phyloP scores from a whole-genome alignment of 2,329 filamentous ascomycete species.

The Tolypocladium tropicale region DNA sequence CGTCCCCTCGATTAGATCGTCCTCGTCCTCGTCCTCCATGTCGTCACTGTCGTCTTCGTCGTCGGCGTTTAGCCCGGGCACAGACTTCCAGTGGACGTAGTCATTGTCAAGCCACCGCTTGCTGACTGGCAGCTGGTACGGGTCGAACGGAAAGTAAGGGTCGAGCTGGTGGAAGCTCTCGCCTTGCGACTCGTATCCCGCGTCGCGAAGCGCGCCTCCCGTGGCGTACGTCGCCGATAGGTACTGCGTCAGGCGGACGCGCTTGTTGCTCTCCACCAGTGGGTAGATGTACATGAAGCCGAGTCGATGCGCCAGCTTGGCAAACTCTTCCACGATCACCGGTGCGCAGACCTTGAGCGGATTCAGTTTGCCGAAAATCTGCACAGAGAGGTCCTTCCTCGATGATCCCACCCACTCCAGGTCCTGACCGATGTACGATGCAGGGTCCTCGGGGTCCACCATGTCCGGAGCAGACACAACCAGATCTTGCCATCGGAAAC shows the following conservation, averaged over 20 bases:
- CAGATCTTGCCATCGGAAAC: conserved; percentile 93
- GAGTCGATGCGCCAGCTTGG: conserved; percentile 75
- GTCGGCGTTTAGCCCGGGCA: conserved; percentile 57
- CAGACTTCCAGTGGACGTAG: conserved; percentile 70
- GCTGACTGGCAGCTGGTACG: conserved; percentile 81
- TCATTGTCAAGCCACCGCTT: conserved; percentile 79
- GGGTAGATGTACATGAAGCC: conserved; percentile 84
- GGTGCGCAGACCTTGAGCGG: conserved; percentile 92
- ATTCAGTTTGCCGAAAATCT: conserved; percentile 83
- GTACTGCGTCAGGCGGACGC: conserved; percentile 67
- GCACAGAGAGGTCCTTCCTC: conserved; percentile 61
- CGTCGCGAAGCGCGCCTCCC: conserved; percentile 43
- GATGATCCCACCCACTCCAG: conserved; percentile 68
- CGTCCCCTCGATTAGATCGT: conserved; percentile 37
- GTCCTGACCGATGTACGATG: conserved; percentile 56
- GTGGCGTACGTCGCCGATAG: conserved; percentile 46
- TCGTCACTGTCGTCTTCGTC: conserved; percentile 45
- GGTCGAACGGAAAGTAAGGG: conserved; percentile 95
- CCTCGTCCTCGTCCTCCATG: conserved; percentile 37
- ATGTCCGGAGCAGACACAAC: conserved; percentile 51
- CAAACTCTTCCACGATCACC: conserved; percentile 83
- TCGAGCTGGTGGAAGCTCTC: conserved; percentile 80
- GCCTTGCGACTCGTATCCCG: conserved; percentile 40
- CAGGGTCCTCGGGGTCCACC: conserved; percentile 51
- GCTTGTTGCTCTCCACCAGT: conserved; percentile 85